A percentile compares a stretch with the other conserved stretches of the same genome.
These are phyloP conservation scores for Setomelanomma holmii DNA, from an alignment of 2,329 filamentous ascomycete species.

Conservation along the genomic window DNA sequence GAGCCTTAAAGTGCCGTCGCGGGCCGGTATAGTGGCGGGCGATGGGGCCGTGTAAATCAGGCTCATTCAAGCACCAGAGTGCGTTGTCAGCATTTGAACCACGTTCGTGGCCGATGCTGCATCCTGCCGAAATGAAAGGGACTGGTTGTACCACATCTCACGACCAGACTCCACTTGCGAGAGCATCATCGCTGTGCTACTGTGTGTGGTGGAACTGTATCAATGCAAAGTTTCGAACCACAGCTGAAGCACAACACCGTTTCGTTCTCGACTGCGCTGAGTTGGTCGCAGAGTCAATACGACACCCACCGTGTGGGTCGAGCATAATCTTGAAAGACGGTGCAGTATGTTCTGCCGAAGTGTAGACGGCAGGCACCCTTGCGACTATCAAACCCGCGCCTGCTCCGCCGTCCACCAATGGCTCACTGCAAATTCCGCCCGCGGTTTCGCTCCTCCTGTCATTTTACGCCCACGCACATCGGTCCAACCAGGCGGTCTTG, in stretches of 20 bases:
- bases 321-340: slow-evolving; percentile 16
- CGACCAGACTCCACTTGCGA: slow-evolving; percentile 20
- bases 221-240: slow-evolving; percentile 22
- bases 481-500: slow-evolving; percentile 38
- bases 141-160: slow-evolving; percentile 41
- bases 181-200: slow-evolving; percentile 22
- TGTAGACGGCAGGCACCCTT: slow-evolving; percentile 37
- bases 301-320: slow-evolving; percentile 7
- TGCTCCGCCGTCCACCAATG: slow-evolving; percentile 31
- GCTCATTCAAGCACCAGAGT: slow-evolving; percentile 41
- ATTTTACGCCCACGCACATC: slow-evolving; percentile 37
- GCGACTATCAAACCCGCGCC: slow-evolving; percentile 46
- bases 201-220: slow-evolving; percentile 24
- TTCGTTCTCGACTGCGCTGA: slow-evolving; percentile 21
- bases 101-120: slow-evolving; percentile 46
- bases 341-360: slow-evolving; percentile 32
- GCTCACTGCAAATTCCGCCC: slow-evolving; percentile 36
- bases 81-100: slow-evolving; percentile 45
- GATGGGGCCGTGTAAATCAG: slow-evolving; percentile 40
- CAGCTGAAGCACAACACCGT: slow-evolving; percentile 21
- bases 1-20: slow-evolving; percentile 29
- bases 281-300: slow-evolving; percentile 21
- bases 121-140: slow-evolving; percentile 49
- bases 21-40: slow-evolving; percentile 32
- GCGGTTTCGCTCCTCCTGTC: slow-evolving; percentile 44